Evolutionary conservation across 2,329 filamentous ascomycete species (phyloP).

Genomic region (Paramyrothecium roridum): DNA sequence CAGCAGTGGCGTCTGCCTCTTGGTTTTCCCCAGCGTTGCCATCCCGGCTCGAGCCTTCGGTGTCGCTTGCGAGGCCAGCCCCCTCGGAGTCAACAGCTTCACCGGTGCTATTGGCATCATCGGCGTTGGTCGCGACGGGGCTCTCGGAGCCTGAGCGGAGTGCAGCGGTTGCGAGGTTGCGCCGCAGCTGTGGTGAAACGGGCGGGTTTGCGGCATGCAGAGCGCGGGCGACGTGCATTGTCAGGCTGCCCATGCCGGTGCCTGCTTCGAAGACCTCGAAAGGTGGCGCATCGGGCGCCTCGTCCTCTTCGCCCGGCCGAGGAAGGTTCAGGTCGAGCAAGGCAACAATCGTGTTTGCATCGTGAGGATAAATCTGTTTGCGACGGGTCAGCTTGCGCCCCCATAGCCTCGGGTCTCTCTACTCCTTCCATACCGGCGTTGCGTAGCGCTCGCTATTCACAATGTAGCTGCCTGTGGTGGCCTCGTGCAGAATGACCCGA

Average conservation of each 20-base stretch:
- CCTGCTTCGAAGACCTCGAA: conserved; percentile 81
- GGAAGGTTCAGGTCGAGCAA: conserved; percentile 70
- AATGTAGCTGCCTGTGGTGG: conserved; percentile 72
- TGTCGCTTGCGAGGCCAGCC: no score
- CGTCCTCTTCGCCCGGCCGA: conserved; percentile 29
- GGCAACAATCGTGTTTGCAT: conserved; percentile 72
- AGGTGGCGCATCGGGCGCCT: conserved; percentile 34
- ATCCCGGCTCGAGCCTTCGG: no score
- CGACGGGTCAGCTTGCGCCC: not conserved
- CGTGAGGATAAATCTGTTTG: conserved; percentile 60
- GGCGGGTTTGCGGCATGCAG: conserved; percentile 69
- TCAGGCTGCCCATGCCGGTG: conserved; percentile 79
- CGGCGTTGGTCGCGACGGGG: not conserved
- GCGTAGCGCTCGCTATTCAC: conserved; percentile 64
- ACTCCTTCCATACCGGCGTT: conserved; percentile 51
- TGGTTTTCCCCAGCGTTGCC: no score
- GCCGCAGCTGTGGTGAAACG: conserved; percentile 38
- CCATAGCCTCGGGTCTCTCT: not conserved
- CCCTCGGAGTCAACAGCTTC: not conserved
- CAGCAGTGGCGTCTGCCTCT: not conserved
- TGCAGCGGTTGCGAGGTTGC: not conserved
- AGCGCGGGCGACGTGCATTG: conserved; percentile 70
- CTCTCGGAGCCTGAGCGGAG: conserved; percentile 3
- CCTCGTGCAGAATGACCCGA: conserved; percentile 56
- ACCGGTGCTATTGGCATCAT: not conserved